These are phyloP conservation scores for Striga asiatica DNA, from an alignment of 257 asterid genomes.

Conservation along the genomic window DNA sequence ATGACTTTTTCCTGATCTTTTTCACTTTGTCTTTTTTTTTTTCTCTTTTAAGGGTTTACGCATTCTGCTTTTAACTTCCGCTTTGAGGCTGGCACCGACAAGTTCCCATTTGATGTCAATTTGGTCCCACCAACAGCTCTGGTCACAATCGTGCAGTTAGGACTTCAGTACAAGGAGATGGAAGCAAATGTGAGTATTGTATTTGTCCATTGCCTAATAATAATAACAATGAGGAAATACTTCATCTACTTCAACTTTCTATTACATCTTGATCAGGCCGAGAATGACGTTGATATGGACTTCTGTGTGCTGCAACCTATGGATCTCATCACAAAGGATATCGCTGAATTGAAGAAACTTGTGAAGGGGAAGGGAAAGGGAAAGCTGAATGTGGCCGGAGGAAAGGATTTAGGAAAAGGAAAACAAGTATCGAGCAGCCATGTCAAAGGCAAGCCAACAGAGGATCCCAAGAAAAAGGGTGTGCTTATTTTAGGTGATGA, in stretches of 20 bases:
- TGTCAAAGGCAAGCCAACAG: neutral
- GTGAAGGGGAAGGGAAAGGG: constrained; percentile 20
- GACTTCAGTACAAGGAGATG: constrained; percentile 34
- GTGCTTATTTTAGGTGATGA: too few species aligned
- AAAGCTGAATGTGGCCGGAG: constrained; percentile 13
- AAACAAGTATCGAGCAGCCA: neutral
- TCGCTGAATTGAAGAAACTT: constrained; percentile 16
- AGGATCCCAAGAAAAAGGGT: constrained; percentile 17
- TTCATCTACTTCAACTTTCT: neutral
- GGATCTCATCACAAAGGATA: constrained; percentile 38
- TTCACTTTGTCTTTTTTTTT: neutral
- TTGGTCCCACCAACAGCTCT: constrained; percentile 36
- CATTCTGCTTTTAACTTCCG: constrained; percentile 38
- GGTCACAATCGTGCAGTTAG: constrained; percentile 28
- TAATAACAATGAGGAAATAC: neutral
- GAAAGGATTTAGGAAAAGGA: constrained; percentile 15
- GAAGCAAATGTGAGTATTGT: constrained; percentile 30
- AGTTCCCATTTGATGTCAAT: constrained; percentile 20
- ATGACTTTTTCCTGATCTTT: neutral
- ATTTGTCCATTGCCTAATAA: neutral
- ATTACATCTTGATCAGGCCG: constrained; percentile 21
- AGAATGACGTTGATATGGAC: constrained; percentile 20
- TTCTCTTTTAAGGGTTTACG: constrained; percentile 15
- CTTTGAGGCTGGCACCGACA: constrained; percentile 26
- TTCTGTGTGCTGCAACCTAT: constrained; percentile 22